Evolutionary conservation across 768 basidiomycete genomes (phyloP), one percentile per base, ranked within the genome.

Genomic region (Boletellus sp.): DNA sequence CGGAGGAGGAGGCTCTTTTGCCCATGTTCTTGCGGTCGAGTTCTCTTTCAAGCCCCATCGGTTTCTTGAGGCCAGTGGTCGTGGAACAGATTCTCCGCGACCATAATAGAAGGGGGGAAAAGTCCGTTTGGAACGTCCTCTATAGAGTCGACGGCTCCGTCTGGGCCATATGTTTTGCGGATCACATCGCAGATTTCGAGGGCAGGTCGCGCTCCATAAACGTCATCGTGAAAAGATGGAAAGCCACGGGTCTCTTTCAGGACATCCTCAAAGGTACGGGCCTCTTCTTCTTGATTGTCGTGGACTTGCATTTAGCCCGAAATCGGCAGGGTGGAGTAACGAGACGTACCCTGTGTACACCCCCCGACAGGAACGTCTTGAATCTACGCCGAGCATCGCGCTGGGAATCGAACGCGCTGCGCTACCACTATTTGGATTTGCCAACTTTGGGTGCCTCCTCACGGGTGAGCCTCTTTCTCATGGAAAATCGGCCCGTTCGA

Each of bases 401-500:
- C 74, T 76, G 41, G 65, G 72, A n/a, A 69, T 76, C 39, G 74
- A 75, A 51, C 71, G 74, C 26, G 70, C 74, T 35, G 72, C 71
- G 3, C 65, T 76, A 12, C 74, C 75, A 37, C 50, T 76, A 15
- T 76, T 76, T 51, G 71, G 72, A 10, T 70, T 76, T 24, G 61
- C 68, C 15, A 74, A 76, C 48, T 76, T 72, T 53, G 75, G 75
- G 40, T 73, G 67, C 32, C 59, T 76, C n/a, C 68, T 75, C 13
- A 75, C 62, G 16, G 72, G 74, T 71, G 47, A 44, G 61, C 44
- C 11, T 16, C 6, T 13, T 11, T 23, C 10, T 16, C 17, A 6
- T 6, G 28, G 11, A 8, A 28, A 28, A 10, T 1, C 31, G 8
- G 9, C 23, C 1, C 22, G n/a, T 16, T 22, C 12, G 1, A 19